A percentile compares a stretch with the other conserved stretches of the same genome.
phyloP scores from a whole-genome alignment of 2,329 filamentous ascomycete genomes.

The Cercospora sp. region DNA sequence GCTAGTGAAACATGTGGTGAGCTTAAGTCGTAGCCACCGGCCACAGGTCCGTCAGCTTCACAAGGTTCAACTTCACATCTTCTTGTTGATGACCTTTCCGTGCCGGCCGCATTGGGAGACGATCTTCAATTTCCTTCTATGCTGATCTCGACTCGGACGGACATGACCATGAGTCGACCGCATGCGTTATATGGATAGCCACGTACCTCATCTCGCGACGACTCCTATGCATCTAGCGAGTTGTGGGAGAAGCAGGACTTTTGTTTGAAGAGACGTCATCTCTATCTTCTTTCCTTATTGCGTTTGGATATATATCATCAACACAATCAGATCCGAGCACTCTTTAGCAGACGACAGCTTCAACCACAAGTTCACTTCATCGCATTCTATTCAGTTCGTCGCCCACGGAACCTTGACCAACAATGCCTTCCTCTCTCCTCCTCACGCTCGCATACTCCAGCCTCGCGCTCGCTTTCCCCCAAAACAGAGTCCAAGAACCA shows the following conservation, averaged over 20 bases:
- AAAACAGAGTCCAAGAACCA: slow-evolving; percentile 22
- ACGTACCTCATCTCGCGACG: neutral
- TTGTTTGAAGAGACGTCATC: neutral
- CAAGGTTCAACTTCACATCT: too few relatives aligned
- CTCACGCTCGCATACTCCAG: neutral
- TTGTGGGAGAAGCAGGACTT: neutral
- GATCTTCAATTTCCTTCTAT: neutral
- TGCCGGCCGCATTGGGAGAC: neutral
- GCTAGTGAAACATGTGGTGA: too few relatives aligned
- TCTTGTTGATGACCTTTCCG: neutral
- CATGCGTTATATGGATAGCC: neutral
- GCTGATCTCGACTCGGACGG: neutral
- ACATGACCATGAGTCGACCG: neutral
- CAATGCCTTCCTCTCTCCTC: neutral
- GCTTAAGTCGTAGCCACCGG: too few relatives aligned
- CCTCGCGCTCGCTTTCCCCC: neutral
- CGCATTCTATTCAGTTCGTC: too few relatives aligned
- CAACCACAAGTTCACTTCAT: too few relatives aligned
- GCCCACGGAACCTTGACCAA: too few relatives aligned
- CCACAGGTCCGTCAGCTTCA: too few relatives aligned
- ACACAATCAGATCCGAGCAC: neutral
- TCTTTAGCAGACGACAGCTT: neutral
- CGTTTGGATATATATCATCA: neutral
- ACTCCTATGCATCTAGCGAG: neutral
- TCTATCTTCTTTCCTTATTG: neutral